Conservation (phyloP, 768 basidiomycete genomes). For the Gelatoporia subvermispora region DNA sequence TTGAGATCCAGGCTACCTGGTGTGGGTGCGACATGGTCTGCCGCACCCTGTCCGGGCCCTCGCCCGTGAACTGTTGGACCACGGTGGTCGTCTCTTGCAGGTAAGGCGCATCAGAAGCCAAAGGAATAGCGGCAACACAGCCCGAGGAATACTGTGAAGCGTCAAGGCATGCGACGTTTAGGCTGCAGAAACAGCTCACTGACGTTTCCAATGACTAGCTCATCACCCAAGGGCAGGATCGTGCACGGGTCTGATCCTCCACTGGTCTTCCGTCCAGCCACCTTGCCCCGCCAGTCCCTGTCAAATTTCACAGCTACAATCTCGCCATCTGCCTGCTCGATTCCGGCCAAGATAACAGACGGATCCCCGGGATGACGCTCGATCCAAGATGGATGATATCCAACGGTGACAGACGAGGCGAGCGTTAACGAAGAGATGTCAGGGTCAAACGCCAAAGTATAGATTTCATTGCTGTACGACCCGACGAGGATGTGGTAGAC, state of each 20-base stretch:
- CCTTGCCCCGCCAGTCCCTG: constrained; percentile 43
- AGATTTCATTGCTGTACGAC: constrained; percentile 61
- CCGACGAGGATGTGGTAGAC: constrained; percentile 48
- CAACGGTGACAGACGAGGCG: constrained; percentile 42
- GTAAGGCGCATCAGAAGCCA: constrained; percentile 45
- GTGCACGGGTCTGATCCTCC: constrained; percentile 63
- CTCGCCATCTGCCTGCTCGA: constrained; percentile 66
- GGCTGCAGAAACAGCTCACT: constrained; percentile 25
- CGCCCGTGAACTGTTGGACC: constrained; percentile 36
- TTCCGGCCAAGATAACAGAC: constrained; percentile 57
- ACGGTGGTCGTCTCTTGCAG: constrained; percentile 34
- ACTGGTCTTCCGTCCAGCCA: constrained; percentile 45
- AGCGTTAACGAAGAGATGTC: constrained; percentile 38
- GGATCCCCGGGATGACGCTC: constrained; percentile 51
- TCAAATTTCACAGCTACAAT: constrained; percentile 57
- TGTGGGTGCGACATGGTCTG: constrained; percentile 78
- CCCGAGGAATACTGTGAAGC: constrained; percentile 63
- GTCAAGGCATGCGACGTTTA: background rate
- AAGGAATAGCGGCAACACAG: constrained; percentile 49
- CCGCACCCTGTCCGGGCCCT: constrained; percentile 60
- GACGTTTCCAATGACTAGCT: constrained; percentile 70
- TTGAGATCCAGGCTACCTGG: constrained; percentile 52
- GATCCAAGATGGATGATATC: constrained; percentile 75
- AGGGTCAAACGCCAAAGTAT: constrained; percentile 61
- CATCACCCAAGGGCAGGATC: constrained; percentile 50